Base-by-base conservation (phyloP, 192 early-diverging fungal species). In the Podila clonocystis region DNA sequence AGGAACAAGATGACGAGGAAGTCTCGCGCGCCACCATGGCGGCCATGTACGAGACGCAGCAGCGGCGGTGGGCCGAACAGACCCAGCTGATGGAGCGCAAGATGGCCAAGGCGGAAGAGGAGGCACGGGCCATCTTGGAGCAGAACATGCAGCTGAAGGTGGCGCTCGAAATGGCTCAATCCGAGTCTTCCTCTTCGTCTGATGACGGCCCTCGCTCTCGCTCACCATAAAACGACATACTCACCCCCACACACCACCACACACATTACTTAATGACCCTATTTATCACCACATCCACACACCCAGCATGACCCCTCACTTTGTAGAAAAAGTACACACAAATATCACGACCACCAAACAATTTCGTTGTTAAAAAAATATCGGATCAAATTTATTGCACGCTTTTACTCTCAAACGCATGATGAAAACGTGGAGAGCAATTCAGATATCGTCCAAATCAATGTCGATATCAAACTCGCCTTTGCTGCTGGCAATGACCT, bases 391-490 rank as follows among this genome's bases (percentile, higher is more conserved):
- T 55, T 55, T 55, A 55, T 55, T 55, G 11, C 38, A 41, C 12
- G 38, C 38, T 41, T 41, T 31, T 31, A 31, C 30, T 13, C 38
- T 41, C 38, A 13, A 41, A 41, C 11, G 38, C 38, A 41, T 4
- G 41, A 45, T 8, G 41, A 45, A 45, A 31, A 61, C 0, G 13
- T 15, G 2, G 4, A 45, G 41, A 17, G 15, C 11, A 4, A 45
- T 15, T 45, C 41, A 74, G n/a, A 74, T 67, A 31, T 74, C 73
- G 34, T 68, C 65, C 65, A 74, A 5, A 48, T 78, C 75, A 31
- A 78, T 62, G 7, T 78, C 75, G 29, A 78, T 67, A 9, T 78
- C 75, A 67, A 78, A 78, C 1, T 78, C 75, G 15, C 66, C 75
- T 60, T 78, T 78, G 69, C 52, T 78, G 22, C 63, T 50, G 8